These are phyloP conservation scores for Aurinia saxatilis DNA, from an alignment of 345 rosid species.

Conservation along the genomic window DNA sequence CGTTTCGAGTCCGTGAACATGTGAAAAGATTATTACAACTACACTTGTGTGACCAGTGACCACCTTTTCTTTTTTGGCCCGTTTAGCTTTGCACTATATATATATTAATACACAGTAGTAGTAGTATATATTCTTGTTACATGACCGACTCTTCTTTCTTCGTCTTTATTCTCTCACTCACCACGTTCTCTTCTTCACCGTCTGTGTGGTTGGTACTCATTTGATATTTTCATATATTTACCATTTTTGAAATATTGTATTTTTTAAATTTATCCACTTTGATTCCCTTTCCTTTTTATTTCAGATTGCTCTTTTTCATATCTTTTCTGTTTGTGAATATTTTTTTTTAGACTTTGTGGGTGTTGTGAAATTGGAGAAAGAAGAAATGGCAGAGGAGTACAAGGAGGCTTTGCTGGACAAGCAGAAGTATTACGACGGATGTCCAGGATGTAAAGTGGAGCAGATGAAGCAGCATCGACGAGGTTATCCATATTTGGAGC, in stretches of 20 bases:
- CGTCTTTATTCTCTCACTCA: background rate
- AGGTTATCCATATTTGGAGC: constrained; percentile 51
- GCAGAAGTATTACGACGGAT: constrained; percentile 5
- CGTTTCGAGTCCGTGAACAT: constrained; percentile 10
- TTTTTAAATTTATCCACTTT: background rate
- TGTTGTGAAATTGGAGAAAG: background rate
- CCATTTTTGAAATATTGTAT: background rate
- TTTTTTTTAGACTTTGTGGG: too few relatives aligned
- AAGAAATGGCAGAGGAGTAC: constrained; percentile 25
- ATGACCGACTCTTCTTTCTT: background rate
- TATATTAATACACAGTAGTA: background rate
- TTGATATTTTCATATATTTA: background rate
- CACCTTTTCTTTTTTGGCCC: background rate
- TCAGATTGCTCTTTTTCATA: background rate
- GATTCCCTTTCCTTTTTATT: background rate
- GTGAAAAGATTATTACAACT: constrained; percentile 3
- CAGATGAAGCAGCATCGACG: constrained; percentile 39
- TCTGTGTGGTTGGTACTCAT: constrained; percentile 21
- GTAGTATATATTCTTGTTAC: background rate
- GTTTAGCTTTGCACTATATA: background rate
- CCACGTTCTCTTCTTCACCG: background rate
- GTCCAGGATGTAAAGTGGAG: constrained; percentile 72
- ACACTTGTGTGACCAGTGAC: constrained; percentile 15
- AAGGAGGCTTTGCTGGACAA: constrained; percentile 20
- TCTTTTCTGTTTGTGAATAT: background rate